Evolutionary conservation across 352 stramenopile genomes (phyloP), one percentile per base, ranked within the genome.

Genomic region (Phytophthora fragariae): DNA sequence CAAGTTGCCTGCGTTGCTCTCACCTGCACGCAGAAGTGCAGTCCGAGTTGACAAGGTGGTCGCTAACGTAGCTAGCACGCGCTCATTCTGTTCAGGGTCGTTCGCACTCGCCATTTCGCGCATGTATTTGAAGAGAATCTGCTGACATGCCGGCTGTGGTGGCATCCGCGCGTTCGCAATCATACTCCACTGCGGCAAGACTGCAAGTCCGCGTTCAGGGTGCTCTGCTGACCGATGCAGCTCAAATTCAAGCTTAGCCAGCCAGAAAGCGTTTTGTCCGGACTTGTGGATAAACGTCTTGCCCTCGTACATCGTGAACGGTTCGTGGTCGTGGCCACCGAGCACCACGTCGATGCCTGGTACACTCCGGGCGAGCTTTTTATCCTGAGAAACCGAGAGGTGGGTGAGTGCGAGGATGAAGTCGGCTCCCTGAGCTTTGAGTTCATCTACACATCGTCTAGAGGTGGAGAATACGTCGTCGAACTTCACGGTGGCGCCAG

Each of bases 261-360:
- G 79, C 91, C 91, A 98, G 33, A 95, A 90, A 19, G 83, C 89
- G 62, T 97, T 96, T 68, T 96, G 89, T 8, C 92, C 92, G 41
- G 87, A 96, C 69, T 98, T 98, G 83, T 97, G 93, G 37, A 98
- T 91, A 41, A 98, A 83, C 1, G 91, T 96, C 27, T 91, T 82
- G 63, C 85, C 73, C 67, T 94, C 79, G 54, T 95, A 92, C 56
- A 94, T 62, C 49, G 92, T 93, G 58, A 97, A 91, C 0, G 91
- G 91, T 46, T 98, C 91, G 70, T 98, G 94, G 69, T 98, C 94
- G 71, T 98, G 94, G 11, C 94, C 93, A 14, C 94, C 94, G 19
- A 98, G 79, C 41, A 98, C 86, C 49, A 98, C 60, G 57, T 97
- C 82, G 35, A 97, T 95, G 7, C 87, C 87, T 5, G 83, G 81